Evolutionary conservation across 257 asterid genomes (phyloP).

Genomic region (Solanum ahanhuiri): DNA sequence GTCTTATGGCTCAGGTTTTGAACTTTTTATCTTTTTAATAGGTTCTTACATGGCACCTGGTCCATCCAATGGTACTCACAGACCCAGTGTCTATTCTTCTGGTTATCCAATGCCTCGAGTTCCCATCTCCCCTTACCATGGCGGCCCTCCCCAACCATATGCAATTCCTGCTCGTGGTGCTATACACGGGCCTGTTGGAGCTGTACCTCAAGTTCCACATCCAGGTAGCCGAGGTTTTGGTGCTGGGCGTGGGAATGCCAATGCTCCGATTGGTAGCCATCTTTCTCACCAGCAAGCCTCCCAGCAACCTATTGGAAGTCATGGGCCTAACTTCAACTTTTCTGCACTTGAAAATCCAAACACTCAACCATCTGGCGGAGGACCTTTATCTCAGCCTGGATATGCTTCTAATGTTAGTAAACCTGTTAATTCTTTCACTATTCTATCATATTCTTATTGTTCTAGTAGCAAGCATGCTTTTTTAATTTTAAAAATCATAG

Average conservation of each 20-base stretch:
- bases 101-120: constrained; percentile 83
- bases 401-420: constrained; percentile 76
- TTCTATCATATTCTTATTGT: not conserved
- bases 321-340: constrained; percentile 60
- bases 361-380: constrained; percentile 83
- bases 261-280: constrained; percentile 92
- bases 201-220: constrained; percentile 81
- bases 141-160: constrained; percentile 83
- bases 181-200: constrained; percentile 91
- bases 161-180: constrained; percentile 94
- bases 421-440: not conserved
- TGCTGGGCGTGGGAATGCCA: constrained; percentile 78
- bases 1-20: not conserved
- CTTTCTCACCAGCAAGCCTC: constrained; percentile 79
- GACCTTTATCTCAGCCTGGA: constrained; percentile 88
- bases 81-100: constrained; percentile 72
- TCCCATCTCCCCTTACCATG: constrained; percentile 77
- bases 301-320: constrained; percentile 69
- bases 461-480: not conserved
- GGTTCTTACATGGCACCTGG: constrained; percentile 80
- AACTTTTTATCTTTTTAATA: constrained; percentile 22
- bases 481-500: constrained; percentile 4
- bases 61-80: constrained; percentile 75
- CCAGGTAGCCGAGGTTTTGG: constrained; percentile 88
- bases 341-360: constrained; percentile 74